Conservation (phyloP, 805 yeast genomes). For the Starmerella roubikii region DNA sequence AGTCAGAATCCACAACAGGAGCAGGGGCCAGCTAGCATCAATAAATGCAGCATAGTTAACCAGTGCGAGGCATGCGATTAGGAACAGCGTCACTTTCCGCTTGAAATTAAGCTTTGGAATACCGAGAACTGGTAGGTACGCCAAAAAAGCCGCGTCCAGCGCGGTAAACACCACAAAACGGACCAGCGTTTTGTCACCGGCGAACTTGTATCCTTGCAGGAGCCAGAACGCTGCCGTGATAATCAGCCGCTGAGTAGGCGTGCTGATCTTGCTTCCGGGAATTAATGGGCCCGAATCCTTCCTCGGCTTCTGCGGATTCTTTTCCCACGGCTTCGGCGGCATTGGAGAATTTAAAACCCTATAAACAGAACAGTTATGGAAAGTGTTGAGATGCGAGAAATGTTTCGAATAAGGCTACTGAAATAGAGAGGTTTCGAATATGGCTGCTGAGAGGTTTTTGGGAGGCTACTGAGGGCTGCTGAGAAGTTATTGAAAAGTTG, state of each 20-base stretch:
- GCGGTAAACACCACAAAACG: slow-evolving; percentile 44
- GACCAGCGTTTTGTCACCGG: slow-evolving; percentile 42
- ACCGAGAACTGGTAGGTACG: slow-evolving; percentile 57
- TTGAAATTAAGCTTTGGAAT: slow-evolving; percentile 62
- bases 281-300: slow-evolving; percentile 29
- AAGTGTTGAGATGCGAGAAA: background rate
- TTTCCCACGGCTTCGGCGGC: slow-evolving; percentile 1
- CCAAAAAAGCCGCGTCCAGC: slow-evolving; percentile 57
- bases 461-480: too few species aligned
- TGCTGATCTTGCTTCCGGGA: slow-evolving; percentile 53
- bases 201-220: slow-evolving; percentile 77
- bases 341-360: background rate
- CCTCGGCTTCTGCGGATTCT: background rate
- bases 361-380: background rate
- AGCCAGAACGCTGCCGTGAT: slow-evolving; percentile 51
- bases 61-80: slow-evolving; percentile 35
- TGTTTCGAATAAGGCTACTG: background rate
- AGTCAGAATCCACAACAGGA: slow-evolving; percentile 10
- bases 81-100: slow-evolving; percentile 39
- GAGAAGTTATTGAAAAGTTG: too few species aligned
- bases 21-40: slow-evolving; percentile 33
- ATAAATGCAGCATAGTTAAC: slow-evolving; percentile 31
- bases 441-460: too few species aligned
- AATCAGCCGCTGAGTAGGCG: slow-evolving; percentile 51
- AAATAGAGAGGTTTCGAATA: too few species aligned